Evolutionary conservation across 768 basidiomycete genomes (phyloP), one percentile per base, ranked within the genome.

Genomic region (Agrocybe pediades): DNA sequence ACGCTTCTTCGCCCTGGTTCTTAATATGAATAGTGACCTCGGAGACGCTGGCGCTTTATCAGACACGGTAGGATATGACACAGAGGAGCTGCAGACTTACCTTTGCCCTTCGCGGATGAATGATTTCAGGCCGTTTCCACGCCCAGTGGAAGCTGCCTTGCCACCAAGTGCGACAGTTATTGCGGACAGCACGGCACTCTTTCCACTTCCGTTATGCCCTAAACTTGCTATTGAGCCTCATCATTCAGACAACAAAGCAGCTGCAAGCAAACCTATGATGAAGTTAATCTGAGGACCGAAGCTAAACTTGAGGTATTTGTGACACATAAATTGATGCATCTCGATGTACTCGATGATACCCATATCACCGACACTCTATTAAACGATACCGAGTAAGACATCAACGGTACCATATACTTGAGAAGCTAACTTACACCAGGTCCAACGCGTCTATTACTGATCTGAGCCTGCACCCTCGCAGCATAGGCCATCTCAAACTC

Each of bases 251-350:
- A 9, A n/a, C 30, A 1, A 44, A 33, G 48, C 26, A 24, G n/a
- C n/a, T n/a, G 27, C 16, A 25, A 19, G 62, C 81, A 36, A 61
- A 87, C 93, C 94, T 33, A 96, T 96, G 61, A 99, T 91, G 65
- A 98, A 98, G 72, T 98, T 99, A 65, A 99, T 91, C 68, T 95
- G 92, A 8, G 90, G 88, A 0, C 94, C 93, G 58, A 98, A 93
- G 2, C 81, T 79, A 70, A 97, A 92, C 1, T 80, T 86, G 41
- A 95, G 77, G 69, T 80, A 86, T 67, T 85, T 81, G 72, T 98
- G 95, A 69, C 95, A 97, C 95, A 98, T 96, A 73, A 98, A 98
- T 65, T 98, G 88, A 64, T 85, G 80, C 83, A 93, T 85, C 64
- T 94, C 88, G 40, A 97, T 82, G 27, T 80, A 78, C 61, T 92